A percentile compares a stretch with the other conserved stretches of the same genome.
These are phyloP conservation scores for Hsuehochloa calcarea DNA, from an alignment of 176 grass and related monocot genomes.

Conservation along the genomic window DNA sequence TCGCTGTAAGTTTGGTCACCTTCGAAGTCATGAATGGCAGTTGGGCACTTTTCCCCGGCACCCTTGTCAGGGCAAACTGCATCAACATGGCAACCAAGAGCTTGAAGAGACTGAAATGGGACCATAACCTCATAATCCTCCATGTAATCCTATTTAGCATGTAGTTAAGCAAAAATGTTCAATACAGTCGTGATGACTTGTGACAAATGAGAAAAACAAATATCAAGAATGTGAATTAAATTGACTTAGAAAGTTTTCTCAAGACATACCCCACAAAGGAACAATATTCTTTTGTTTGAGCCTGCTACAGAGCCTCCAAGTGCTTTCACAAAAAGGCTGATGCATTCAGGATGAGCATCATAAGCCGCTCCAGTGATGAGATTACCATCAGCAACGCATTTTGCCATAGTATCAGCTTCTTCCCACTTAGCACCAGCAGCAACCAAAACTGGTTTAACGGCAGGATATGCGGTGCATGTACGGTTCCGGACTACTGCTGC, in stretches of 20 bases:
- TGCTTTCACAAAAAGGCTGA: conserved; percentile 78
- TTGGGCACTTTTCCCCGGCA: conserved; percentile 69
- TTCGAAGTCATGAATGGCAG: conserved; percentile 94
- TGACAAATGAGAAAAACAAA: neutral
- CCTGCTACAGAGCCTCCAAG: conserved; percentile 76
- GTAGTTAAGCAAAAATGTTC: neutral
- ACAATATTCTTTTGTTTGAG: conserved; percentile 73
- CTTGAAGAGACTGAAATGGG: conserved; percentile 88
- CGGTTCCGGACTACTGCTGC: conserved; percentile 57
- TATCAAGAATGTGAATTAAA: neutral
- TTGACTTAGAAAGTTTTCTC: neutral
- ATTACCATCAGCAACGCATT: conserved; percentile 61
- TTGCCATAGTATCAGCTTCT: conserved; percentile 67
- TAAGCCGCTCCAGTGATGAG: conserved; percentile 72
- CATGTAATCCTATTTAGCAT: conserved; percentile 77
- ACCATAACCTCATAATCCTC: conserved; percentile 99
- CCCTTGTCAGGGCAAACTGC: conserved; percentile 73
- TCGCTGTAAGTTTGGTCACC: conserved; percentile 97
- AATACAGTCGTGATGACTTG: neutral
- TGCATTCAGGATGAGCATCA: conserved; percentile 69
- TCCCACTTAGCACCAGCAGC: conserved; percentile 80
- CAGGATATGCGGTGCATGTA: conserved; percentile 65
- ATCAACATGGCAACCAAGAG: conserved; percentile 82
- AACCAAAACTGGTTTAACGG: conserved; percentile 71
- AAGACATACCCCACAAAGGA: conserved; percentile 87